Conservation (phyloP, 805 yeast species). For the Wickerhamiella galacta region DNA sequence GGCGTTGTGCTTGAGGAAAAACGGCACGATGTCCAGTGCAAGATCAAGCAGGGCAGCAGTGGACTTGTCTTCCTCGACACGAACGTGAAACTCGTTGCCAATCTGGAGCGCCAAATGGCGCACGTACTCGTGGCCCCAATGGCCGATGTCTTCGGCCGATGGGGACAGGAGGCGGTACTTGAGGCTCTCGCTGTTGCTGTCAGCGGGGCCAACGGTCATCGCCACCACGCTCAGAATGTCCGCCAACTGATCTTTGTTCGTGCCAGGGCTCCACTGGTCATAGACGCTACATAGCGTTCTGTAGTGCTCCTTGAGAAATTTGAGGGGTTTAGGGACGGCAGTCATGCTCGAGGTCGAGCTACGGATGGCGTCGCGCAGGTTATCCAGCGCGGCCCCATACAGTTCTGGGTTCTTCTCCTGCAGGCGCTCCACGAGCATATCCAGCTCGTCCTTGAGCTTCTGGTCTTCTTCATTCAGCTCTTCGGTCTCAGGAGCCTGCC, state of each 20-base stretch:
- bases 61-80: conserved; percentile 15
- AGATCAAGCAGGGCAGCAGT: conserved; percentile 37
- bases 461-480: conserved; percentile 89
- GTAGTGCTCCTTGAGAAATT: conserved; percentile 81
- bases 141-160: conserved; percentile 39
- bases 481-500: conserved; percentile 33
- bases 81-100: conserved; percentile 65
- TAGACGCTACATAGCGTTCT: conserved; percentile 48
- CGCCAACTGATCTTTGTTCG: conserved; percentile 36
- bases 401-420: conserved; percentile 27
- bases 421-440: conserved; percentile 67
- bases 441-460: conserved; percentile 72
- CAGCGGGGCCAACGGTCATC: conserved; percentile 71
- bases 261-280: conserved; percentile 37
- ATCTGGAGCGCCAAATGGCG: conserved; percentile 92
- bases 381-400: conserved; percentile 45
- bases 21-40: conserved; percentile 67
- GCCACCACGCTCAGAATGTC: conserved; percentile 86
- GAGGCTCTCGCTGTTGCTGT: conserved; percentile 61
- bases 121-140: conserved; percentile 97
- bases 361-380: conserved; percentile 61
- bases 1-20: conserved; percentile 84
- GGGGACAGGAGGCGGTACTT: conserved; percentile 56
- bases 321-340: conserved; percentile 97
- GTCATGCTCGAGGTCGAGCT: conserved; percentile 97